Conservation (phyloP, 495 filamentous ascomycete species). For the Lasiosphaeria miniovina region DNA sequence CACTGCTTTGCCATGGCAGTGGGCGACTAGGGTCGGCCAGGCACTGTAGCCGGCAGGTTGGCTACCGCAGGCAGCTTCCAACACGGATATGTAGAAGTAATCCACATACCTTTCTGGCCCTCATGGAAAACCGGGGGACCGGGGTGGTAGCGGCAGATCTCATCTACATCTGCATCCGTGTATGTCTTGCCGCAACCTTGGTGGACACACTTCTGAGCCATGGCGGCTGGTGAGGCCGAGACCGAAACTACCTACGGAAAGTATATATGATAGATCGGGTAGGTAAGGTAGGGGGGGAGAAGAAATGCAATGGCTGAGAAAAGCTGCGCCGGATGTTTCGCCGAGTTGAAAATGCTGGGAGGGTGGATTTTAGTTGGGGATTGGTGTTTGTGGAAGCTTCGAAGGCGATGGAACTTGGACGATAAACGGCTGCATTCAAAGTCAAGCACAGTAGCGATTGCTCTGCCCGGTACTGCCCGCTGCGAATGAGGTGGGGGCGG, state of each 20-base stretch:
- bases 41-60: constrained; percentile 3
- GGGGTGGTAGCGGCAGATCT: constrained; percentile 88
- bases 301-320: too few species aligned
- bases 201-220: constrained; percentile 92
- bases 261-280: too few species aligned
- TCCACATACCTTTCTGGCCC: constrained; percentile 86
- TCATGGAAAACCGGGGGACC: constrained; percentile 96
- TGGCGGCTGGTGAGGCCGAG: constrained; percentile 28
- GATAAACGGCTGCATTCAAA: too few species aligned
- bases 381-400: constrained; percentile 17
- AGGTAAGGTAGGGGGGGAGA: too few species aligned
- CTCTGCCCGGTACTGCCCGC: too few species aligned
- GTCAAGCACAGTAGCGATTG: too few species aligned
- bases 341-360: neutral
- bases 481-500: too few species aligned
- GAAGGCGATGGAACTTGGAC: constrained; percentile 18
- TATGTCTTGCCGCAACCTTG: constrained; percentile 88
- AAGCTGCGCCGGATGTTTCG: neutral
- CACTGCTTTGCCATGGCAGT: neutral
- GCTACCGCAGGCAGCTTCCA: constrained; percentile 6
- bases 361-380: neutral
- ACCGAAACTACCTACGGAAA: too few species aligned
- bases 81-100: neutral
- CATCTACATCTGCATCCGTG: constrained; percentile 66
- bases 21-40: neutral